Percentiles rank a stretch among this genome's conserved stretches.
phyloP scores from a whole-genome alignment of 768 basidiomycete genomes.

The Mycena maculata region DNA sequence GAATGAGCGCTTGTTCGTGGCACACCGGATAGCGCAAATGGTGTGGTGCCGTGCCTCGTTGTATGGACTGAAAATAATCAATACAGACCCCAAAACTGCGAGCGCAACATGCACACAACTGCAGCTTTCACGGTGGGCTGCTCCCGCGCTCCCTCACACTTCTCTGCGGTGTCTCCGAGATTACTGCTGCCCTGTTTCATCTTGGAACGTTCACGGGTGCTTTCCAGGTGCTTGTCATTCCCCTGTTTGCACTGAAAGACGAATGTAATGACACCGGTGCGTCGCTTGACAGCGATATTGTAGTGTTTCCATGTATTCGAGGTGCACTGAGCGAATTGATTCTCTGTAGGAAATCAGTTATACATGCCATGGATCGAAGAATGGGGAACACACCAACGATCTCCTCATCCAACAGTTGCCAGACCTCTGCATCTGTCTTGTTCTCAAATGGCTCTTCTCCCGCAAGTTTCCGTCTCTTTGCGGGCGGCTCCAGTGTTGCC shows the following conservation, averaged over 20 bases:
- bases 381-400: conserved; percentile 3
- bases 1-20: conserved; percentile 33
- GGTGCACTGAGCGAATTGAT: conserved; percentile 6
- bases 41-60: conserved; percentile 30
- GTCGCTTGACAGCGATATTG: conserved; percentile 11
- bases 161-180: conserved; percentile 15
- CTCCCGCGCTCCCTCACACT: conserved; percentile 1
- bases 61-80: conserved; percentile 22
- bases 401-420: conserved; percentile 13
- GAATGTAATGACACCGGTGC: conserved; percentile 5
- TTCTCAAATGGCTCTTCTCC: not conserved
- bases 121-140: not conserved
- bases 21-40: conserved; percentile 33
- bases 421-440: conserved; percentile 14
- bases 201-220: conserved; percentile 5
- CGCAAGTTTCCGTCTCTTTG: conserved; percentile 11
- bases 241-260: conserved; percentile 7
- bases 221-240: conserved; percentile 2
- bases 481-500: conserved; percentile 11
- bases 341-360: conserved; percentile 15
- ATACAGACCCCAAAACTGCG: not conserved
- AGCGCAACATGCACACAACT: conserved; percentile 4
- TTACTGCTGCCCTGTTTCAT: conserved; percentile 20
- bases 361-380: not conserved
- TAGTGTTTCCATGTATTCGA: conserved; percentile 18